Base-by-base conservation (phyloP, 140 eudicot species). In the Oenanthe javanica region DNA sequence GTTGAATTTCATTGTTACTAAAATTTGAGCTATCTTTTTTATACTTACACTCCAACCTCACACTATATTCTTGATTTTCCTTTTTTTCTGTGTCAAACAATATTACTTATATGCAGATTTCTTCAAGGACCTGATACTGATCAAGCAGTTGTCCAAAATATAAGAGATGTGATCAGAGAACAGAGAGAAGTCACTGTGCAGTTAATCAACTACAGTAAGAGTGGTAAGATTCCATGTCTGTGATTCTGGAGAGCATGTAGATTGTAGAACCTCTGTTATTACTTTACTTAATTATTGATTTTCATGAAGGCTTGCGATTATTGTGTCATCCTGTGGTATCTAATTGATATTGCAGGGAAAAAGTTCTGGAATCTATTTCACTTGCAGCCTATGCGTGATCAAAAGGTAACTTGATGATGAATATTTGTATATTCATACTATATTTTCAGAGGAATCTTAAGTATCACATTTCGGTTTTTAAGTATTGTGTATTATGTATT, bases 81-180 rank as follows among this genome's bases (percentile, higher is more conserved):
- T 21, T 14, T 14, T 8, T 19, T n/a, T 23, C 63, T 46, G 27
- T 66, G 43, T 25, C 16, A 2, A 13, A 23, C 43, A 18, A 23
- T 79, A 3, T 79, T 66, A 23, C 19, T 46, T 15, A 14, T 64
- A 38, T 86, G 75, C 85, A 94, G 98, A 81, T 96, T 93, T 85
- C 94, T 96, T 75, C 99, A 96, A 89, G 99, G 99, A 67, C 99
- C 99, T 79, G 98, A 96, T 86, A 96, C 99, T 11, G 99, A 96
- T 81, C 98, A 89, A 84, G 88, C 86, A 66, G 91, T 97, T n/a
- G 96, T 96, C 81, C 83, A 85, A 78, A 88, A 87, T 82, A 87
- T 96, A 79, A 87, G 99, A 86, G 97, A 84, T 83, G 99, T 98
- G 52, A 96, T 96, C 82, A 91, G 87, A 86, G 99, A 93, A 64